Conservation (phyloP, 1,284 basidiomycete genomes). For the Cryptococcus sp. region DNA sequence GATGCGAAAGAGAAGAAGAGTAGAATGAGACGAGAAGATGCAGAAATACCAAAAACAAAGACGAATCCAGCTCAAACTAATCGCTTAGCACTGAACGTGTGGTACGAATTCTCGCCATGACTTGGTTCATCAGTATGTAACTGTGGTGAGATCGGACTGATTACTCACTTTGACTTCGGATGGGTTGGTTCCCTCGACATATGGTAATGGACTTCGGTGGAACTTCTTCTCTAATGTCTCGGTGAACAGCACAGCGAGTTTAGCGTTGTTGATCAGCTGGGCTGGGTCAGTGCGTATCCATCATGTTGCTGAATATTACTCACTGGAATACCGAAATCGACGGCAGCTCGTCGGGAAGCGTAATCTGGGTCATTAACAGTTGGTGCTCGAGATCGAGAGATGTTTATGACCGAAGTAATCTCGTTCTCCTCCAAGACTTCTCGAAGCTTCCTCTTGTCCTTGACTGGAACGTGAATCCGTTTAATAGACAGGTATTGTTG, state of each 20-base stretch:
- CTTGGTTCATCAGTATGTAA: constrained; percentile 1
- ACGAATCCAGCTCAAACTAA: too few relatives aligned
- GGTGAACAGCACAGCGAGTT: constrained; percentile 83
- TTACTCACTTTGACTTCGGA: constrained; percentile 65
- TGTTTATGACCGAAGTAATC: constrained; percentile 92
- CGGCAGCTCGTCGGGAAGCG: constrained; percentile 84
- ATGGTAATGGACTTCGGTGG: constrained; percentile 70
- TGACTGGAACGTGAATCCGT: constrained; percentile 92
- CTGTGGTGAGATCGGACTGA: too few relatives aligned
- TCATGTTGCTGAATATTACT: constrained; percentile 4
- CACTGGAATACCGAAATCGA: constrained; percentile 72
- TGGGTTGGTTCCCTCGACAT: constrained; percentile 87
- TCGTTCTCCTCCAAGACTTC: constrained; percentile 80
- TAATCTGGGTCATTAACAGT: constrained; percentile 90
- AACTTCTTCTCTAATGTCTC: constrained; percentile 86
- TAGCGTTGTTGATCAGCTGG: constrained; percentile 85
- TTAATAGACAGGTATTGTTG: constrained; percentile 70
- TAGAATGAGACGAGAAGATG: too few relatives aligned
- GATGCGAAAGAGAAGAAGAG: too few relatives aligned
- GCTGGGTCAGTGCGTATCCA: background rate
- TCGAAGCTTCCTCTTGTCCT: constrained; percentile 92
- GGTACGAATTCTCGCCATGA: constrained; percentile 82
- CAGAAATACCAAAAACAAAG: too few relatives aligned
- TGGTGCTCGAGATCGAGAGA: constrained; percentile 74
- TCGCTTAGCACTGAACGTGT: constrained; percentile 2